Base-by-base conservation (phyloP, 2,329 filamentous ascomycete species). In the Clonostachys byssicola region DNA sequence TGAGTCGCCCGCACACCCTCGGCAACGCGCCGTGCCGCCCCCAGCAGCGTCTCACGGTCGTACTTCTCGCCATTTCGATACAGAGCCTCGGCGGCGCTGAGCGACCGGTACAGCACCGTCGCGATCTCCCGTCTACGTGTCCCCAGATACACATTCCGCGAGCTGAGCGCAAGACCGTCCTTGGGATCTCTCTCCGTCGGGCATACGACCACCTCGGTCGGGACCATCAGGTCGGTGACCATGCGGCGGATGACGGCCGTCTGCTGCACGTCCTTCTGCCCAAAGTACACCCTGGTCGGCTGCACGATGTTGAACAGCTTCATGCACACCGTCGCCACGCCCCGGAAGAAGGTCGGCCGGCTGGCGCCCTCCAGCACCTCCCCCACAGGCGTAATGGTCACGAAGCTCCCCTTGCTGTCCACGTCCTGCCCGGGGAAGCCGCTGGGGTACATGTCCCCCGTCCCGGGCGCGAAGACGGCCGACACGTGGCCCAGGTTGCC, bases 201-300 rank as follows among this genome's bases (percentile, higher is more conserved):
- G 6, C 85, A 81, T 46, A 97, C 77, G 34, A 85, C 77, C 9
- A 97, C 82, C 18, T 88, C 73, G 5, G 83, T 87, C 38, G 88
- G 81, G 39, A 97, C 66, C 63, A 91, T 83, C 54, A 99, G 92
- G 65, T 99, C 94, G 54, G 83, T 78, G 34, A 96, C 88, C 81
- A 99, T 84, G 41, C 88, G 83, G 59, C 82, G 85, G 59, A 99
- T 88, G 12, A 99, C 81, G 16, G 95, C 88, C 0, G 91, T 95
- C 70, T 99, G 94, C 73, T 99, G 94, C 17, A 96, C 83, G 65
- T 99, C 94, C 71, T 99, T 99, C 67, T 97, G 94, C 5, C 94
- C 94, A 72, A 99, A 96, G 70, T 96, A 92, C 17, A 88, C 87
- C 5, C 78, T 74, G 49, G 90, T 85, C 1, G 88, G 84, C 58